phyloP scores from a whole-genome alignment of 2,329 filamentous ascomycete species.

The Fusarium sp. region DNA sequence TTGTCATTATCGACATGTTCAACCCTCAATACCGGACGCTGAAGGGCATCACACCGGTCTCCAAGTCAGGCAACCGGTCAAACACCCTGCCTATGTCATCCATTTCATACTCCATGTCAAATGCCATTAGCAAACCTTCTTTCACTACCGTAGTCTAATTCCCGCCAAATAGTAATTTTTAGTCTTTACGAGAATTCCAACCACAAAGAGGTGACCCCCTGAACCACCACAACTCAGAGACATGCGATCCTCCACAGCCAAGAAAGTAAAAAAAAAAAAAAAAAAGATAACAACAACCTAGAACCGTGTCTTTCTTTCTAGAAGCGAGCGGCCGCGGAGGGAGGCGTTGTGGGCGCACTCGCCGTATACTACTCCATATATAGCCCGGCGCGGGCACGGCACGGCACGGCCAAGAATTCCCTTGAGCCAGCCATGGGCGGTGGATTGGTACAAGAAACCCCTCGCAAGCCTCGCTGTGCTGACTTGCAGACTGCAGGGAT shows the following conservation, averaged over 20 bases:
- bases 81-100: not conserved
- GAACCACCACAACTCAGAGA: constrained; percentile 30
- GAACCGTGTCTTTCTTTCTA: constrained; percentile 31
- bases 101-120: not conserved
- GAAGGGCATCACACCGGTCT: constrained; percentile 25
- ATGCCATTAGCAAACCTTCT: constrained; percentile 1
- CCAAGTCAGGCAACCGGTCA: constrained; percentile 18
- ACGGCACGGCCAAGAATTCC: constrained; percentile 29
- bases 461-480: not conserved
- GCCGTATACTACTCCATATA: constrained; percentile 1
- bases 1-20: too few relatives aligned
- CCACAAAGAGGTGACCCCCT: not conserved
- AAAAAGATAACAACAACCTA: not conserved
- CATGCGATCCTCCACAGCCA: constrained; percentile 4
- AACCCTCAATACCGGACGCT: not conserved
- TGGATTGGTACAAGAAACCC: not conserved
- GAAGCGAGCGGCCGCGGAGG: not conserved
- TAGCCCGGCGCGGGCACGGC: constrained; percentile 5
- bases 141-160: constrained; percentile 5
- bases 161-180: not conserved
- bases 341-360: not conserved
- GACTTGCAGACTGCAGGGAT: not conserved
- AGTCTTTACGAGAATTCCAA: constrained; percentile 16
- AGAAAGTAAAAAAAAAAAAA: not conserved
- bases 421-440: not conserved